phyloP scores from a whole-genome alignment of 495 filamentous ascomycete genomes.

The Umbilicaria muhlenbergii region DNA sequence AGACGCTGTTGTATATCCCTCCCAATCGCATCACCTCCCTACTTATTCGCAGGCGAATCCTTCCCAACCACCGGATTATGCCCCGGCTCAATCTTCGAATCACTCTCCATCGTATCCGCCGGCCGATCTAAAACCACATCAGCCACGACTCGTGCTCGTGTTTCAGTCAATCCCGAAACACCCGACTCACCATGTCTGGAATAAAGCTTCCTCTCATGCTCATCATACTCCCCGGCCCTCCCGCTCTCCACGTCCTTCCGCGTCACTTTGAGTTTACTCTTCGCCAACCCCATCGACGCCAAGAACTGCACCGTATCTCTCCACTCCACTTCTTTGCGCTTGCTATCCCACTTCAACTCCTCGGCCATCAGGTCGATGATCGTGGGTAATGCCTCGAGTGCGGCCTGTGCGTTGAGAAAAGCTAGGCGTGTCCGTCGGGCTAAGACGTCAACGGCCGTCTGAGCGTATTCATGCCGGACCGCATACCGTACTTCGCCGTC shows the following conservation, averaged over 20 bases:
- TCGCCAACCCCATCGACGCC: conserved; percentile 74
- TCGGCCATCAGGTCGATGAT: conserved; percentile 89
- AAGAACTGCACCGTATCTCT: conserved; percentile 63
- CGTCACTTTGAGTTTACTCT: conserved; percentile 52
- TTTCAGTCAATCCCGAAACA: not conserved
- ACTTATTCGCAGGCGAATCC: conserved; percentile 32
- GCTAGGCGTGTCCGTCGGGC: conserved; percentile 77
- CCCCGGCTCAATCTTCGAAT: conserved; percentile 22
- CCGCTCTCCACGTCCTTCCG: conserved; percentile 68
- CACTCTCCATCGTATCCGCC: conserved; percentile 36
- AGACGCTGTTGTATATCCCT: not conserved
- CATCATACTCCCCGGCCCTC: conserved; percentile 51
- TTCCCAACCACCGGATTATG: conserved; percentile 22
- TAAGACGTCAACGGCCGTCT: conserved; percentile 84
- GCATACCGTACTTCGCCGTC: conserved; percentile 92
- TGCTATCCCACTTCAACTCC: conserved; percentile 69
- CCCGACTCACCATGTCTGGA: conserved; percentile 47
- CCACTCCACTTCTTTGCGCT: conserved; percentile 73
- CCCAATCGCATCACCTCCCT: conserved; percentile 4
- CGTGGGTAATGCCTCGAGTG: conserved; percentile 72
- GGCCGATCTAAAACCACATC: conserved; percentile 34
- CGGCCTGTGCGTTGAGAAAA: conserved; percentile 91
- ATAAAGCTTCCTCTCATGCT: conserved; percentile 55
- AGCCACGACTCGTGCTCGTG: no score
- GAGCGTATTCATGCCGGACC: conserved; percentile 80